Conservation (phyloP, 208 protist species). For the Phytomonas sp. region DNA sequence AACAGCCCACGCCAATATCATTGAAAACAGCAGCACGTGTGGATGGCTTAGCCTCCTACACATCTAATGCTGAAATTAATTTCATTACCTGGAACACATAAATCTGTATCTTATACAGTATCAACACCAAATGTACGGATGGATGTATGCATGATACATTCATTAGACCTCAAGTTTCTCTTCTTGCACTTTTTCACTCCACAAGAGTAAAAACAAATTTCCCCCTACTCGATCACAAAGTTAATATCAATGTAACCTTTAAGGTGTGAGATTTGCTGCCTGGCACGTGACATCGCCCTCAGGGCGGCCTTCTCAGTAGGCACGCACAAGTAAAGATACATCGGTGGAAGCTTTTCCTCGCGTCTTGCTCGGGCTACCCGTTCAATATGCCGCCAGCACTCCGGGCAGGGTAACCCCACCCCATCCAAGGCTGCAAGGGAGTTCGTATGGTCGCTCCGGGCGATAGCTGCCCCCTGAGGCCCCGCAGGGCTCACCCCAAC, state of each 20-base stretch:
- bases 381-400: slow-evolving; percentile 66
- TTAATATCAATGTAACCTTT: slow-evolving; percentile 10
- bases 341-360: slow-evolving; percentile 18
- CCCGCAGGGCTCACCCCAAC: neutral
- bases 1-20: neutral
- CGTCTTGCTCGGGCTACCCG: slow-evolving; percentile 34
- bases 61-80: neutral
- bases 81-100: neutral
- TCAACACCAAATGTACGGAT: neutral
- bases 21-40: neutral
- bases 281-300: slow-evolving; percentile 12
- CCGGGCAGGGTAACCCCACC: slow-evolving; percentile 53
- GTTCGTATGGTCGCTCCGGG: neutral
- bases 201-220: neutral
- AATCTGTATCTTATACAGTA: neutral
- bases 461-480: neutral
- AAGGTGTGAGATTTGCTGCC: slow-evolving; percentile 7
- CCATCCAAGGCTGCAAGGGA: slow-evolving; percentile 8
- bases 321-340: slow-evolving; percentile 38
- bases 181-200: neutral
- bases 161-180: neutral
- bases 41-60: neutral
- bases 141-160: neutral
- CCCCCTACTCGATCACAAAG: slow-evolving; percentile 1
- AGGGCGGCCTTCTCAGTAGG: slow-evolving; percentile 3